Conservation (phyloP, 345 rosid species). For the Salix arbutifolia region DNA sequence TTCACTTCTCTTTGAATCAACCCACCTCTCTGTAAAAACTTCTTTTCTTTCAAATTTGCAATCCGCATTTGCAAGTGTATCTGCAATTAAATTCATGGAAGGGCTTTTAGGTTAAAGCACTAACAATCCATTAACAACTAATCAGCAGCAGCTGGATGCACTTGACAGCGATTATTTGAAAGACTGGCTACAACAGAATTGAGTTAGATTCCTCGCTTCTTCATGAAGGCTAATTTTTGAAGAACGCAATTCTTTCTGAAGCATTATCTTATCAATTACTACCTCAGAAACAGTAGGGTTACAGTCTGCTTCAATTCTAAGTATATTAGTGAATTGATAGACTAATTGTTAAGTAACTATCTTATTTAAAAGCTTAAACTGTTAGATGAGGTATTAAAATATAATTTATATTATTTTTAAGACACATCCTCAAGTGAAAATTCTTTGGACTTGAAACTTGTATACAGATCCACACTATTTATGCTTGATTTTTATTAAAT, state of each 20-base stretch:
- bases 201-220: background rate
- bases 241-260: background rate
- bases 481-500: too few relatives aligned
- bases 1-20: slow-evolving; percentile 11
- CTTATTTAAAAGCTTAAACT: too few relatives aligned
- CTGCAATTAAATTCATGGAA: slow-evolving; percentile 23
- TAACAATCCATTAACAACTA: background rate
- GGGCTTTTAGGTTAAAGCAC: background rate
- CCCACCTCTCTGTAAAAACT: slow-evolving; percentile 16
- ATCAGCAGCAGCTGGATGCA: background rate
- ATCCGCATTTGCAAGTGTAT: slow-evolving; percentile 27
- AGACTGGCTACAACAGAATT: background rate
- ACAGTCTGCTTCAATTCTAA: slow-evolving; percentile 19
- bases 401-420: too few relatives aligned
- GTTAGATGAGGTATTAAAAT: too few relatives aligned
- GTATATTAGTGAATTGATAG: background rate
- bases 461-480: rapidly evolving
- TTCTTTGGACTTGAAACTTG: too few relatives aligned
- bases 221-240: background rate
- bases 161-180: background rate
- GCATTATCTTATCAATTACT: background rate
- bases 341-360: background rate
- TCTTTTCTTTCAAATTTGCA: slow-evolving; percentile 30
- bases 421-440: too few relatives aligned
- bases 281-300: slow-evolving; percentile 4